Evolutionary conservation across 2,329 filamentous ascomycete genomes (phyloP), one percentile per base, ranked within the genome.

Genomic region (Sphaerulina vaccinii): DNA sequence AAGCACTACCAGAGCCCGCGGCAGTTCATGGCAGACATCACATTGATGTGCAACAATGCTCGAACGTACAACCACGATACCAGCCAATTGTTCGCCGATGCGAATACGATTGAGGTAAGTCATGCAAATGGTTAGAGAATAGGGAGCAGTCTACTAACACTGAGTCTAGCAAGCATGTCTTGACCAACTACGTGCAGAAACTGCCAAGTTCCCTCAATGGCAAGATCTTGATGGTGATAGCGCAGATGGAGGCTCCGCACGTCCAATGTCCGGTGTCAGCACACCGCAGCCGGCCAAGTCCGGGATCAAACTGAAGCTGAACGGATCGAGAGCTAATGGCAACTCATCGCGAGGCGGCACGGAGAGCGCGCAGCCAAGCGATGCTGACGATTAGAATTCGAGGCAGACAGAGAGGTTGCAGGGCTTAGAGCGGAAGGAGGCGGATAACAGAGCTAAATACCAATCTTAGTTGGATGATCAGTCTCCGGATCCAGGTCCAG

Each of bases 1-100:
- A 89, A 95, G 66, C 89, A 96, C 67, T 99, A 99, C 71, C 83
- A 82, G 62, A 87, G 81, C 65, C 73, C 96, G 55, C 84, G 82
- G 66, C 88, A 91, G 62, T 83, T 99, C 79, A 81, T 84, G 49
- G 83, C 82, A 60, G 95, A 99, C 66, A 85, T 99, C 57, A 82
- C 84, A 44, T 74, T 92, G 57, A 81, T 99, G 71, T 93, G 91
- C 70, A 84, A 81, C 68, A 99, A 99, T 71, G 96, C 92, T 60
- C 83, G 90, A 69, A 93, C 88, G 2, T 99, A 95, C 77, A 99
- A 99, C 66, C 95, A 99, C 72, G 93, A 97, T 67, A 88, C 86
- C 52, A 96, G 91, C 71, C 77, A 95, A 63, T 80, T 99, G 48
- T 97, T 91, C 74, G 82, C 88, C 65, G 93, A 99, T 76, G 92